Percentiles rank a stretch among this genome's conserved stretches.
phyloP scores from a whole-genome alignment of 2,329 filamentous ascomycete genomes.

The Clonostachys byssicola region DNA sequence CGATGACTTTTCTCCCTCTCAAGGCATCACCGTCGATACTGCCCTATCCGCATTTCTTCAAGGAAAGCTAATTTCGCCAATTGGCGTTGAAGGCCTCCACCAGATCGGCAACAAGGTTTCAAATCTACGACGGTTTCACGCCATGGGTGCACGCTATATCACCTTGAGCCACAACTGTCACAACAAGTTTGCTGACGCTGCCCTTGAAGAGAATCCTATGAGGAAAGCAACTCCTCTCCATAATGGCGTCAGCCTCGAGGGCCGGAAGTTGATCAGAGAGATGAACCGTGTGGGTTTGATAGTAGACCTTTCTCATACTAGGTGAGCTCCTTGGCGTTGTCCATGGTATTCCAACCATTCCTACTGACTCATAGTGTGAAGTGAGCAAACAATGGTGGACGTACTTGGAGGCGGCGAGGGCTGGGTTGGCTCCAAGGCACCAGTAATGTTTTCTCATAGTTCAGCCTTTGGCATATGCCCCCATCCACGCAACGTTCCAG shows the following conservation, averaged over 20 bases:
- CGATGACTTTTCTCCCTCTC: conserved; percentile 66
- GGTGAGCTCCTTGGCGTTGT: conserved; percentile 13
- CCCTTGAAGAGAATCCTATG: conserved; percentile 53
- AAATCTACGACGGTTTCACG: conserved; percentile 71
- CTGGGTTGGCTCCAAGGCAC: conserved; percentile 72
- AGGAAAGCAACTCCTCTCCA: conserved; percentile 54
- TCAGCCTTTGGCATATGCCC: conserved; percentile 77
- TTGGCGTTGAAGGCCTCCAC: conserved; percentile 84
- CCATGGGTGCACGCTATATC: conserved; percentile 78
- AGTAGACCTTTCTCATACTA: conserved; percentile 79
- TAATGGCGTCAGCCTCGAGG: conserved; percentile 69
- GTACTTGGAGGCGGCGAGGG: conserved; percentile 61
- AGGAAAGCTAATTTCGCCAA: conserved; percentile 68
- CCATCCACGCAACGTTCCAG: conserved; percentile 86
- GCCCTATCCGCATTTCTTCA: conserved; percentile 58
- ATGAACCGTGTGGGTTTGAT: conserved; percentile 96
- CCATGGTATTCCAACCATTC: not conserved
- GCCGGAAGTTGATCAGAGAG: conserved; percentile 68
- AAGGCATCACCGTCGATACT: conserved; percentile 51
- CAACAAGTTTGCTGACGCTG: conserved; percentile 84
- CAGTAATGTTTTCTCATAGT: conserved; percentile 86
- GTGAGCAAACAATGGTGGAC: conserved; percentile 79
- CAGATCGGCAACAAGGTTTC: conserved; percentile 84
- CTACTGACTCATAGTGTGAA: conserved; percentile 13
- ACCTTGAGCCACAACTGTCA: conserved; percentile 94